Evolutionary conservation across 2,329 filamentous ascomycete genomes (phyloP).

Genomic region (Aspergillus glaucus): DNA sequence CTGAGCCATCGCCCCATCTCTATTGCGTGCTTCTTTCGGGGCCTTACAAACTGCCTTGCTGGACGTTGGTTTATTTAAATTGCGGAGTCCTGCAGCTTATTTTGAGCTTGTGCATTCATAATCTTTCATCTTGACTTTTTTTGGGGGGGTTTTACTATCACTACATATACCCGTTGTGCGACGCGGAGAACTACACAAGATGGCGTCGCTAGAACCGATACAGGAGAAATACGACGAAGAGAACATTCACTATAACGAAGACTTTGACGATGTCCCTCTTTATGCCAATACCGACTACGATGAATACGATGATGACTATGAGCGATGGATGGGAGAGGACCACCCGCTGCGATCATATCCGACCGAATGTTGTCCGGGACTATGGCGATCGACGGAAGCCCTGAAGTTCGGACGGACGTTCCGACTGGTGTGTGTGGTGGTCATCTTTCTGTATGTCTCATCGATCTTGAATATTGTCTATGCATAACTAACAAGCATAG

Average conservation of each 20-base stretch:
- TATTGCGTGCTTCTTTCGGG: no score
- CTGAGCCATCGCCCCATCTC: no score
- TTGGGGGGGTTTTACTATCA: no score
- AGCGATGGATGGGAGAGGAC: slow-evolving; percentile 25
- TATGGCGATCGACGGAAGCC: slow-evolving; percentile 4
- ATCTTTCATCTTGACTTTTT: no score
- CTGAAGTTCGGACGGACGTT: slow-evolving; percentile 14
- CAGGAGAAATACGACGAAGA: neutral
- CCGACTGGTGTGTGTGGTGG: slow-evolving; percentile 17
- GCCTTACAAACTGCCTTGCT: no score
- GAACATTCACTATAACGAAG: neutral
- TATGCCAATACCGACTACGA: neutral
- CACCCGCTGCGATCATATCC: slow-evolving; percentile 30
- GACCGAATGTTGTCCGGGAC: slow-evolving; percentile 22
- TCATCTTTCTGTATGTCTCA: slow-evolving; percentile 17
- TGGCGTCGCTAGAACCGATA: neutral
- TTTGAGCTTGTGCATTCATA: no score
- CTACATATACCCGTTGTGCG: no score
- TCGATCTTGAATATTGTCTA: neutral
- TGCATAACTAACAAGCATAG: slow-evolving; percentile 4
- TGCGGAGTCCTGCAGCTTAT: no score
- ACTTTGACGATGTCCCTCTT: neutral
- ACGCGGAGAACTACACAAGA: neutral
- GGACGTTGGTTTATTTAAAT: no score
- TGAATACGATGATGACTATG: slow-evolving; percentile 13